Base-by-base conservation (phyloP, 1,284 basidiomycete species). In the Naganishia sp. region DNA sequence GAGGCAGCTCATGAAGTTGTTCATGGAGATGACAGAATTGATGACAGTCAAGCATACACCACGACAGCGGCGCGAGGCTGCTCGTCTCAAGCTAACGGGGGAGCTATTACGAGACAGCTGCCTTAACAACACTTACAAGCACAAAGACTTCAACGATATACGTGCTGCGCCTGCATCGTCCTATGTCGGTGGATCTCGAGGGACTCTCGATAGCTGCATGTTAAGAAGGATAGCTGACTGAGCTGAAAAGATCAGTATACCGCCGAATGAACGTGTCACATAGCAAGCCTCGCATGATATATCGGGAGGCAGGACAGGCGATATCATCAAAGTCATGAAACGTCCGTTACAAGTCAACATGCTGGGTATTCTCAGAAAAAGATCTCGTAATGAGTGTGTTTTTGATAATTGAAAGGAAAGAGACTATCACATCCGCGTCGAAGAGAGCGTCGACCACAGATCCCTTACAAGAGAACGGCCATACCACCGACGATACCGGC, bases 401-500 rank as follows among this genome's bases (percentile, higher is more conserved):
- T 21, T 54, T 39, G 52, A 39, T 21, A 23, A 31, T 23, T 6
- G 23, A 21, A 54, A 31, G 17, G 35, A 41, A 52, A n/a, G 50
- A n/a, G 7, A 7, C 45, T 46, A 23, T 46, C 35, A 39, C 35
- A 25, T 49, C 18, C 52, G n/a, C 39, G 15, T 15, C 55, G 28
- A n/a, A 23, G 50, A 52, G 18, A 17, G 17, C 25, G 18, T 35
- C 17, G 9, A 32, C 25, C 10, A 2, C 2, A 35, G n/a, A 21
- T n/a, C 46, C 23, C 50, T 74, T 78, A 79, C 51, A 78, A 70
- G 9, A 76, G 32, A 67, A 79, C 50, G 47, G 74, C 73, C 66
- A 73, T 74, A 49, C 72, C 76, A 62, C 73, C 76, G 45, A 72
- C 73, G 39, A 75, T 21, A 63, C 73, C 53, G 39, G 75, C 73